phyloP scores from a whole-genome alignment of 2,329 filamentous ascomycete species.

The Fusarium haematococcum region DNA sequence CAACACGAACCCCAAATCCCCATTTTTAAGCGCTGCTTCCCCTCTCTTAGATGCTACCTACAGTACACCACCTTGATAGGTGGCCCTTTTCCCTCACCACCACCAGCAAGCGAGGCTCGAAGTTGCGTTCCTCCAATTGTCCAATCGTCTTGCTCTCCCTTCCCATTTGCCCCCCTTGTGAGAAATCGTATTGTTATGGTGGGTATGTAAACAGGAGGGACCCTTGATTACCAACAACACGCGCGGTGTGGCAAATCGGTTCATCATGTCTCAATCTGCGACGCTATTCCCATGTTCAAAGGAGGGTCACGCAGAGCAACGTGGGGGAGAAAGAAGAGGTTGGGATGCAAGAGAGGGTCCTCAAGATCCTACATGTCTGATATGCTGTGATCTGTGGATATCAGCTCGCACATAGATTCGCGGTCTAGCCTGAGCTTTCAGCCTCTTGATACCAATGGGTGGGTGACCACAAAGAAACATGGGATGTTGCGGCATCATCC shows the following conservation, averaged over 20 bases:
- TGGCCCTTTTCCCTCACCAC: slow-evolving; percentile 21
- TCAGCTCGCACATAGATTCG: neutral
- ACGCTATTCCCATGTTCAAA: slow-evolving; percentile 30
- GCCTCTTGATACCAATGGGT: neutral
- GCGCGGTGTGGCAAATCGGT: slow-evolving; percentile 25
- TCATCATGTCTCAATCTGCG: slow-evolving; percentile 35
- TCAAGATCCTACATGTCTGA: slow-evolving; percentile 1
- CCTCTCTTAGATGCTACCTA: neutral
- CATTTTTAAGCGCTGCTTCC: slow-evolving; percentile 20
- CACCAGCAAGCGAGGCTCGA: neutral
- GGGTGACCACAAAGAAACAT: neutral
- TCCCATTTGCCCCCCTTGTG: neutral
- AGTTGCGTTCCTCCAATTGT: slow-evolving; percentile 24
- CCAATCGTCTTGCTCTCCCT: slow-evolving; percentile 21
- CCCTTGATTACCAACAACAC: slow-evolving; percentile 18
- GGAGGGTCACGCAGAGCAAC: slow-evolving; percentile 27
- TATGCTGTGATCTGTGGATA: neutral
- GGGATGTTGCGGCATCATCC: slow-evolving; percentile 20
- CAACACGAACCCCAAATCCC: slow-evolving; percentile 38
- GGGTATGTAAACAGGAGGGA: neutral
- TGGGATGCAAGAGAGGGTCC: neutral
- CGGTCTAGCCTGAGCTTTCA: neutral
- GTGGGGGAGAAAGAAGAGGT: slow-evolving; percentile 22
- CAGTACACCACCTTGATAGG: neutral
- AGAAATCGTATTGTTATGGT: slow-evolving; percentile 24